phyloP scores from a whole-genome alignment of 1,284 basidiomycete species.

The Cystobasidiaceae sp. region DNA sequence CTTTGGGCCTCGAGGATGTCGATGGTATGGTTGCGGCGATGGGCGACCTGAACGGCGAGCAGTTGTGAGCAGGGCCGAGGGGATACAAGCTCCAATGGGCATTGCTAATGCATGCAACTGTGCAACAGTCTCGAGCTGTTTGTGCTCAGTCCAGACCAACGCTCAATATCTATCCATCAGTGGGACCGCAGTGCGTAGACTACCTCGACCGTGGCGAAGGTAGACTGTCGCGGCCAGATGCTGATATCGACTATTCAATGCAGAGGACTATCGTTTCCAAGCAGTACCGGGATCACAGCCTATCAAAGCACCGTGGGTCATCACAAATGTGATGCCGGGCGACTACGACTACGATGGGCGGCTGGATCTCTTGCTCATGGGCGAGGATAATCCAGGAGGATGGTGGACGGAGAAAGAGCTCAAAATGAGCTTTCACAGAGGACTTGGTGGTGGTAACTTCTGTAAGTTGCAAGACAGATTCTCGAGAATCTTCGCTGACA shows the following conservation, averaged over 20 bases:
- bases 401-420: conserved; percentile 50
- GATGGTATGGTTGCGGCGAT: conserved; percentile 72
- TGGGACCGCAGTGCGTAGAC: conserved; percentile 82
- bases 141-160: conserved; percentile 64
- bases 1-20: conserved; percentile 65
- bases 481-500: not conserved
- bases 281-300: conserved; percentile 50
- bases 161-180: conserved; percentile 64
- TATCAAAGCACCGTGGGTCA: conserved; percentile 40
- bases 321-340: conserved; percentile 74
- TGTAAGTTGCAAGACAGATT: conserved; percentile 49
- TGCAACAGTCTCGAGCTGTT: conserved; percentile 62
- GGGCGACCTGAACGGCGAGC: conserved; percentile 92
- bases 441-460: conserved; percentile 60
- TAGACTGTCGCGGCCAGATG: not conserved
- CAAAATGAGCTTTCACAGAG: conserved; percentile 65
- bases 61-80: conserved; percentile 60
- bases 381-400: conserved; percentile 50
- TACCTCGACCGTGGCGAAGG: too few species aligned
- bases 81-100: conserved; percentile 1
- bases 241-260: not conserved
- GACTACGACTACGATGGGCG: conserved; percentile 90
- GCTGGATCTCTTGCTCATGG: conserved; percentile 83
- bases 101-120: conserved; percentile 49
- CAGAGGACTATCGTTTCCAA: conserved; percentile 61